phyloP scores from a whole-genome alignment of 1,284 basidiomycete species.

The Trametes versicolor region DNA sequence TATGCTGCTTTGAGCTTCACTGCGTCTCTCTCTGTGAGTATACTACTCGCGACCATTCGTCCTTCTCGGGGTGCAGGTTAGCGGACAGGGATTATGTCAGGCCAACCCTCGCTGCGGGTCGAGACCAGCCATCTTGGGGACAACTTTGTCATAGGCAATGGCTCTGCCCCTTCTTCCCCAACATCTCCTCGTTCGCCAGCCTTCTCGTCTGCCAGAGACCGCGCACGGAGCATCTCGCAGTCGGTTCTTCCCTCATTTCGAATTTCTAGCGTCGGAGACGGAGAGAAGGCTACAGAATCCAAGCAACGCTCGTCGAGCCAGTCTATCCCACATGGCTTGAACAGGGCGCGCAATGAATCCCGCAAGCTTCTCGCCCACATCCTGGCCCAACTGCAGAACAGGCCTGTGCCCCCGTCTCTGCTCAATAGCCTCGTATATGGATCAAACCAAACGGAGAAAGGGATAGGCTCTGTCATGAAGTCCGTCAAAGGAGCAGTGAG shows the following conservation, averaged over 20 bases:
- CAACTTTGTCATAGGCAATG: slow-evolving; percentile 16
- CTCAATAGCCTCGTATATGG: slow-evolving; percentile 50
- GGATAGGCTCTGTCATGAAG: slow-evolving; percentile 53
- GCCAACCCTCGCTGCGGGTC: slow-evolving; percentile 39
- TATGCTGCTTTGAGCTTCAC: slow-evolving; percentile 1
- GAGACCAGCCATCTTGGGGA: slow-evolving; percentile 37
- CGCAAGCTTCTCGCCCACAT: slow-evolving; percentile 69
- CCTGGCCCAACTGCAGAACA: slow-evolving; percentile 62
- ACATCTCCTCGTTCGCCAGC: slow-evolving; percentile 27
- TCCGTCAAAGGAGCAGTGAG: slow-evolving; percentile 58
- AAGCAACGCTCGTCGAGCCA: background rate
- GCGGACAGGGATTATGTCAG: slow-evolving; percentile 12
- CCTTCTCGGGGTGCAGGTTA: background rate
- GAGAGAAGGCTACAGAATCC: slow-evolving; percentile 34
- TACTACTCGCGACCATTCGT: background rate
- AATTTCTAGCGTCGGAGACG: slow-evolving; percentile 44
- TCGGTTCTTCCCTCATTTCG: slow-evolving; percentile 45
- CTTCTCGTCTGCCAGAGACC: slow-evolving; percentile 31
- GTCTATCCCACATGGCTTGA: slow-evolving; percentile 42
- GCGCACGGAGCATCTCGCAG: slow-evolving; percentile 43
- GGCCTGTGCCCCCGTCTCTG: slow-evolving; percentile 61
- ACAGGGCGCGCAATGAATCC: slow-evolving; percentile 60
- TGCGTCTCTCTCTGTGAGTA: background rate
- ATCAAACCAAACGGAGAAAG: slow-evolving; percentile 41
- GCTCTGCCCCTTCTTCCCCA: slow-evolving; percentile 16